These are phyloP conservation scores for Huntiella moniliformis DNA, from an alignment of 2,329 filamentous ascomycete species.

Conservation along the genomic window DNA sequence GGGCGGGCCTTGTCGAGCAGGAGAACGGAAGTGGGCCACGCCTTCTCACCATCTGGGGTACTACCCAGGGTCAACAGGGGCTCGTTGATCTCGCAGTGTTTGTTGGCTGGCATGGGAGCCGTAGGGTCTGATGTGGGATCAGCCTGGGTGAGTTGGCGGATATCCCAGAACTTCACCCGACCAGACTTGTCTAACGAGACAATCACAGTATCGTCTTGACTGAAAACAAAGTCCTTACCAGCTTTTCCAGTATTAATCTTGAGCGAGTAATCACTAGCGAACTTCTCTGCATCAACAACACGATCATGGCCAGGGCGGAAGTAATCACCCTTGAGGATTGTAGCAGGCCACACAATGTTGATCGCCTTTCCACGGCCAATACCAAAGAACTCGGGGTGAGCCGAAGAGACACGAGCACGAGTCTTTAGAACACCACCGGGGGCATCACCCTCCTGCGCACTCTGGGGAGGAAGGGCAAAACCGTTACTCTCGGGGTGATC, in stretches of 20 bases:
- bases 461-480: slow-evolving; percentile 75
- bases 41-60: slow-evolving; percentile 75
- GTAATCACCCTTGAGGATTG: slow-evolving; percentile 41
- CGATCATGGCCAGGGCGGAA: slow-evolving; percentile 46
- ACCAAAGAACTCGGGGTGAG: slow-evolving; percentile 83
- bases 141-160: slow-evolving; percentile 51
- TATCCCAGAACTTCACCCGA: slow-evolving; percentile 95
- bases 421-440: slow-evolving; percentile 91
- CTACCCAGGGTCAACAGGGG: slow-evolving; percentile 76
- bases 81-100: slow-evolving; percentile 59
- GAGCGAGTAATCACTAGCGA: slow-evolving; percentile 68
- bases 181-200: slow-evolving; percentile 95
- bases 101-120: slow-evolving; percentile 33
- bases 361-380: slow-evolving; percentile 93
- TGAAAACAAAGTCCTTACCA: slow-evolving; percentile 95
- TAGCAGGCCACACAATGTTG: slow-evolving; percentile 60
- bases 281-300: slow-evolving; percentile 69
- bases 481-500: slow-evolving; percentile 67
- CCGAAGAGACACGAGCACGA: slow-evolving; percentile 71
- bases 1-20: slow-evolving; percentile 92
- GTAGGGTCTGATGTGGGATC: slow-evolving; percentile 32
- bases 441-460: slow-evolving; percentile 71
- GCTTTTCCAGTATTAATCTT: slow-evolving; percentile 96
- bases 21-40: slow-evolving; percentile 88
- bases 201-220: slow-evolving; percentile 85